phyloP scores from a whole-genome alignment of 805 yeast species.

The Hanseniaspora clermontiae region DNA sequence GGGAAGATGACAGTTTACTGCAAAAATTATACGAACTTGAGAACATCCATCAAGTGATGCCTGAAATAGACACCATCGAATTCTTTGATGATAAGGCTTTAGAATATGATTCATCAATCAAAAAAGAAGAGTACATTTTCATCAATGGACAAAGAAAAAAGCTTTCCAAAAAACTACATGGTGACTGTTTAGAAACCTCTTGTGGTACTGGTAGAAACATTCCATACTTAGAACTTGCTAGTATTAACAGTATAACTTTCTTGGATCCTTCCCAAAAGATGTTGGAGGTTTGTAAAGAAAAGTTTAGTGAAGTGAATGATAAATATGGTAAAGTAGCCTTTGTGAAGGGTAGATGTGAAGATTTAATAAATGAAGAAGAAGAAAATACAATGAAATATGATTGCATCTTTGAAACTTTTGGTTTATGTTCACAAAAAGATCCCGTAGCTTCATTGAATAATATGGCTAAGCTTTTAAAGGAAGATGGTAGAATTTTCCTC shows the following conservation, averaged over 20 bases:
- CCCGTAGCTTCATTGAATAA: constrained; percentile 72
- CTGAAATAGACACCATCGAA: constrained; percentile 67
- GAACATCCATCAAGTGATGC: constrained; percentile 33
- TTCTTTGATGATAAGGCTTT: constrained; percentile 68
- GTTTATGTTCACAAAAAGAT: constrained; percentile 89
- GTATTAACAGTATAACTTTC: constrained; percentile 63
- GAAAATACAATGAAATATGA: constrained; percentile 52
- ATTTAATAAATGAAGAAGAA: constrained; percentile 36
- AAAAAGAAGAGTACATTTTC: constrained; percentile 37
- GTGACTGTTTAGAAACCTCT: constrained; percentile 88
- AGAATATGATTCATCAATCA: constrained; percentile 69
- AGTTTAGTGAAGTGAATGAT: constrained; percentile 59
- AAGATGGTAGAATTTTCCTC: constrained; percentile 78
- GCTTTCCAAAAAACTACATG: constrained; percentile 63
- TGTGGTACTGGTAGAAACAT: constrained; percentile 95
- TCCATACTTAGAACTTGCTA: constrained; percentile 50
- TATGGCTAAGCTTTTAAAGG: constrained; percentile 60
- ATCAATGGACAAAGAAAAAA: constrained; percentile 57
- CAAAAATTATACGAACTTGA: constrained; percentile 10
- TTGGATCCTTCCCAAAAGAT: constrained; percentile 74
- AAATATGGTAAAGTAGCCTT: constrained; percentile 62
- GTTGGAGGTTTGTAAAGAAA: constrained; percentile 68
- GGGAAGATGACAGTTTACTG: constrained; percentile 16
- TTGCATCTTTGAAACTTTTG: constrained; percentile 87
- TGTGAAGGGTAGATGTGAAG: constrained; percentile 84